Base-by-base conservation (phyloP, 345 rosid species). In the Syzygium aqueum region DNA sequence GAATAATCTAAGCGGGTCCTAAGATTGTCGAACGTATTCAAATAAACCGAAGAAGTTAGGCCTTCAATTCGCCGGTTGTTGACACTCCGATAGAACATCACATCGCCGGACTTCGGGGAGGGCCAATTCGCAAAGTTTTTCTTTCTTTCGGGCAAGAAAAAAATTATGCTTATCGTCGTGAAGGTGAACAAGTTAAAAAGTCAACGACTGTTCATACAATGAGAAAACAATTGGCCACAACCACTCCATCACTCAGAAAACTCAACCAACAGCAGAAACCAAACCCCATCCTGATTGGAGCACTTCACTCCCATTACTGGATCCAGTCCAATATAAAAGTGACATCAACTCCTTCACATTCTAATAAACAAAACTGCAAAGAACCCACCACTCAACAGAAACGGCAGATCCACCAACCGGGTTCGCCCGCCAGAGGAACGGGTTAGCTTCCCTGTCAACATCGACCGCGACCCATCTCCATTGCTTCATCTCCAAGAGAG, bases 401-500 rank as follows among this genome's bases (percentile, higher is more conserved):
- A 13, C 7, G 3, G 17, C 86, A 85, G 80, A 27, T 61, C 82
- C 87, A 85, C 87, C 87, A 63, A 67, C 87, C 87, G 80, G 49
- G 49, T 73, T 73, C 13, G 63, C 53, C 51, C 53, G 73, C 86
- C 77, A 27, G 30, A 43, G 5, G 11, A 28, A 25, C 56, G 30
- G 77, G 51, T 51, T 61, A 63, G 83, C 82, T 63, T 28, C 82
- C 30, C 56, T 50, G 87, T 85, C 87, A 21, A 85, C 40, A 17
- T 85, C 87, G 33, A 63, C 30, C 4, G n/a, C 52, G 11, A 19
- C 8, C 86, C 86, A 22, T 43, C 30, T 28, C 61, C 21, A 4
- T 63, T 63, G 87, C 87, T 63, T 85, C 82, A 15, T 50, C 27
- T 15, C 87, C 40, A 85, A 85, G 87, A 65, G 87, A 63, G 82